phyloP scores from a whole-genome alignment of 2,329 filamentous ascomycete species.

The Hymenoscyphus scutula region DNA sequence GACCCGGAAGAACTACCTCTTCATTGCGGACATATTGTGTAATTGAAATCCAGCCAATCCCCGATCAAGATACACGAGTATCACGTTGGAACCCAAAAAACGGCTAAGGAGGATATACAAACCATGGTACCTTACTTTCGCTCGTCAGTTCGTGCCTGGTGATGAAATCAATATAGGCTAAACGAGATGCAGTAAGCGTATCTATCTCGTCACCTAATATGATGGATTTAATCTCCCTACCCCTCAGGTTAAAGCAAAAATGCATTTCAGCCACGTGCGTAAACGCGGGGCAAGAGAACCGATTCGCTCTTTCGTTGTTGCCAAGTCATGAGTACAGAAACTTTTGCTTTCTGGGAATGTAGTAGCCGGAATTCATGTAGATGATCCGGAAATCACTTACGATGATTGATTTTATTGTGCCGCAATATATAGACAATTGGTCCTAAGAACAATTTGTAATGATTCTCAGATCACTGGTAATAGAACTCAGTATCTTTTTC shows the following conservation, averaged over 20 bases:
- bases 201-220: background rate
- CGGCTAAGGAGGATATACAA: background rate
- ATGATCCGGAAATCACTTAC: conserved; percentile 1
- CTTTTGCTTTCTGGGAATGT: background rate
- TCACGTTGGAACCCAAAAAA: background rate
- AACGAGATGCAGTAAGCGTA: conserved; percentile 8
- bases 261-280: background rate
- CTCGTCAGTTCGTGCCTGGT: background rate
- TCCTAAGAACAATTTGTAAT: too few relatives aligned
- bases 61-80: background rate
- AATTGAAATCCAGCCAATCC: conserved; percentile 6
- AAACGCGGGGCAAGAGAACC: background rate
- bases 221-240: background rate
- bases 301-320: background rate
- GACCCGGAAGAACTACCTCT: background rate
- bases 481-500: too few relatives aligned
- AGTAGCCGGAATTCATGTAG: background rate
- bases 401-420: background rate
- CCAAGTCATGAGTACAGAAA: background rate
- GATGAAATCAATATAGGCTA: conserved; percentile 5
- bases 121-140: background rate
- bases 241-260: conserved; percentile 4
- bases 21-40: conserved; percentile 2
- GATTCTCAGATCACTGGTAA: too few relatives aligned
- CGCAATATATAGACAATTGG: background rate